A percentile compares a stretch with the other conserved stretches of the same genome.
These are phyloP conservation scores for Podospora tetraspora DNA, from an alignment of 495 filamentous ascomycete genomes.

Conservation along the genomic window DNA sequence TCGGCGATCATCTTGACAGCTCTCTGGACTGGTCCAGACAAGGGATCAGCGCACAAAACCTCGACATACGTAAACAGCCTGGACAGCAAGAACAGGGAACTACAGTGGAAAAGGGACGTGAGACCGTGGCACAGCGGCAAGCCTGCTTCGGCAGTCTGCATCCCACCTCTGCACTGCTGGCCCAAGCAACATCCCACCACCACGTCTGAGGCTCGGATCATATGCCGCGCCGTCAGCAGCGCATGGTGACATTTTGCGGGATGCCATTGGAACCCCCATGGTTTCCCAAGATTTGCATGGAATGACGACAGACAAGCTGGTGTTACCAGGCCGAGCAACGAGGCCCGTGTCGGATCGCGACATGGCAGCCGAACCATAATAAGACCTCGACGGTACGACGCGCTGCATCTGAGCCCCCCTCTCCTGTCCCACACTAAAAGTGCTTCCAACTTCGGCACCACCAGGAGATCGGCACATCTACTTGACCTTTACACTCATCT, in stretches of 20 bases:
- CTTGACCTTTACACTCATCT: background rate
- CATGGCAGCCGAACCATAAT: background rate
- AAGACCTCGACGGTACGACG: background rate
- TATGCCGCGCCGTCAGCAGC: background rate
- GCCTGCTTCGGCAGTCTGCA: background rate
- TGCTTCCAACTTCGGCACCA: background rate
- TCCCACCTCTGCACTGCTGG: background rate
- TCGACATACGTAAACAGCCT: background rate
- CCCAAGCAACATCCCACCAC: background rate
- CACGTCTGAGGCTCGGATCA: background rate
- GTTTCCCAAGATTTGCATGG: background rate
- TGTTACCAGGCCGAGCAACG: background rate
- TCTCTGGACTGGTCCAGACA: background rate
- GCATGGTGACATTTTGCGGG: background rate
- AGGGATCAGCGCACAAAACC: background rate
- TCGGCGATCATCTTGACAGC: background rate
- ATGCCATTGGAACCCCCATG: background rate
- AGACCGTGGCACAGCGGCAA: background rate
- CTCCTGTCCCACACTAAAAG: background rate
- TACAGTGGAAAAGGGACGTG: background rate
- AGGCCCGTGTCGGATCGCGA: background rate
- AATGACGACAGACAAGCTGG: background rate
- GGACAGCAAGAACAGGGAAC: background rate
- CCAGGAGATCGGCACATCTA: background rate
- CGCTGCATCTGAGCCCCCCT: background rate